Conservation (phyloP, 176 grass and related monocot genomes). For the Musa schizocarpa region DNA sequence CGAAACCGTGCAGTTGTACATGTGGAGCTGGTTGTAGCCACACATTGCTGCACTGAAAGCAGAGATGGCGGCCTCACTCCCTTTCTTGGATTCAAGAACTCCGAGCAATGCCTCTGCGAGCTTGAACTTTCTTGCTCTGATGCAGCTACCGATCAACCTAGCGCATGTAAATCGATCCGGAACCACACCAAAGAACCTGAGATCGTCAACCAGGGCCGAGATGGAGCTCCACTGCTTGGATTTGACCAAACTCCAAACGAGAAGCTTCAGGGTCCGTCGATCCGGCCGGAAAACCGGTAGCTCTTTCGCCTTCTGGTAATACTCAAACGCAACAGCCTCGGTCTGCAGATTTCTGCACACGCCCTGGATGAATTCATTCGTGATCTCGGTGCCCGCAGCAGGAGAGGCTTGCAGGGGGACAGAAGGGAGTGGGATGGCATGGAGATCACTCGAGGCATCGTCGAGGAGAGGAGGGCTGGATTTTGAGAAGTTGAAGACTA, state of each 20-base stretch:
- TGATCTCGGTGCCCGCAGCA: conserved; percentile 35
- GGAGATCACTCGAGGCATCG: conserved; percentile 34
- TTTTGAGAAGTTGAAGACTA: conserved; percentile 45
- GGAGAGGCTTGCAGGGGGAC: conserved; percentile 9
- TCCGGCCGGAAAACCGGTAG: conserved; percentile 52
- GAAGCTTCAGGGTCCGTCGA: conserved; percentile 40
- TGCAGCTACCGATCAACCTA: conserved; percentile 43
- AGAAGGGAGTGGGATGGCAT: conserved; percentile 15
- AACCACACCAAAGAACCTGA: conserved; percentile 35
- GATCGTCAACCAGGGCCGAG: conserved; percentile 39
- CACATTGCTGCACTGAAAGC: conserved; percentile 63
- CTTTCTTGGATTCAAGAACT: conserved; percentile 41
- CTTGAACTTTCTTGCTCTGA: conserved; percentile 56
- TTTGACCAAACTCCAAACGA: conserved; percentile 42
- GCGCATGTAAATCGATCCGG: conserved; percentile 59
- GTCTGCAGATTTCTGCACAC: conserved; percentile 62
- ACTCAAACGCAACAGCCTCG: conserved; percentile 63
- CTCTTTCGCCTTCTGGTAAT: conserved; percentile 52
- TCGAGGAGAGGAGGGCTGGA: conserved; percentile 63
- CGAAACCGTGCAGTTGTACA: conserved; percentile 64
- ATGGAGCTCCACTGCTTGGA: conserved; percentile 65
- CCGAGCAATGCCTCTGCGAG: conserved; percentile 55
- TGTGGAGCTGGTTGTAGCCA: conserved; percentile 87
- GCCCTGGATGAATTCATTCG: conserved; percentile 64
- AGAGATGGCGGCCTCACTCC: conserved; percentile 11